Base-by-base conservation (phyloP, 2,329 filamentous ascomycete genomes). In the Beauveria australis region DNA sequence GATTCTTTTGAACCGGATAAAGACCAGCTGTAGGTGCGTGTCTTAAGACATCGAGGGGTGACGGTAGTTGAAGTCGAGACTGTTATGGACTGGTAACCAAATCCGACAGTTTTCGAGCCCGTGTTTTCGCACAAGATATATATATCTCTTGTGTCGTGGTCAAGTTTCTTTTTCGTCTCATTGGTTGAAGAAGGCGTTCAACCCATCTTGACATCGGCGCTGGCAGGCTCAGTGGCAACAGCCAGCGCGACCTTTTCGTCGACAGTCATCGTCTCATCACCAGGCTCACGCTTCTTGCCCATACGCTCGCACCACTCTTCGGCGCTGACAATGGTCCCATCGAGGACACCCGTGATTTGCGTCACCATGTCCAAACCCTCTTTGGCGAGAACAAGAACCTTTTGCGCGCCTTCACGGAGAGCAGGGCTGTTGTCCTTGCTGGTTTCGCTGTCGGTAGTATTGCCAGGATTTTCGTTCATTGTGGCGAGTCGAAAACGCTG, bases 311-410 rank as follows among this genome's bases (percentile, higher is more conserved):
- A 90, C 94, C 94, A 97, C 67, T 88, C 85, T 73, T 97, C 93
- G 0, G 94, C 94, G 67, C 89, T 94, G 60, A 89, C 83, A 58
- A 97, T 89, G 0, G 94, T 97, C 58, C 91, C 89, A 66, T 95
- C 90, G 9, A 97, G 82, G 2, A 97, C 90, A 5, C 87, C 86
- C 46, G 87, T 94, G 54, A 99, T 91, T 72, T 97, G 92, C 1
- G 86, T 83, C 81, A 97, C 92, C 88, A 97, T 96, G 67, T 97
- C 92, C 16, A 97, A 79, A 0, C 92, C 91, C 71, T 97, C 93
- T 68, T 89, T 89, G 7, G 93, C 93, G 56, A 97, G 84, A 1
- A 94, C 85, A 14, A 97, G 77, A 60, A 95, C 92, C 46, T 89
- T 82, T 66, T 92, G 88, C 0, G 91, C 92, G 56, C 80, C 80